A percentile compares a stretch with the other conserved stretches of the same genome.
Evolutionary conservation across 2,329 filamentous ascomycete species (phyloP).

Genomic region (Colletotrichum spaethianum): DNA sequence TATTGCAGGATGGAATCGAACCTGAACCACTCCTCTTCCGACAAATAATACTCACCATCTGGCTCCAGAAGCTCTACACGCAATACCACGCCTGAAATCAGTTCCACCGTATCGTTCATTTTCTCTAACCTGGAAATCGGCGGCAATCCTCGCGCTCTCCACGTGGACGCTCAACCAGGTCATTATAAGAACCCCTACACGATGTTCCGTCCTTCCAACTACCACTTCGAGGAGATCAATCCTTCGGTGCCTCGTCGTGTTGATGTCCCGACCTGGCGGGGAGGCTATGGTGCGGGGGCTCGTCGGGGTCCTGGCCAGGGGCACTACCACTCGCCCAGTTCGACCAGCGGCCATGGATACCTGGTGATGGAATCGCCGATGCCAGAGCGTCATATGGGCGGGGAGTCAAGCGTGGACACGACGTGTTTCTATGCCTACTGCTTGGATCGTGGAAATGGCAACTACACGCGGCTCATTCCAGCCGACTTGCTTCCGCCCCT

Average conservation of each 20-base stretch:
- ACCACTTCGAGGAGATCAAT: constrained; percentile 19
- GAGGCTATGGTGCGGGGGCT: constrained; percentile 1
- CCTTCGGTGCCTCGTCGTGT: constrained; percentile 13
- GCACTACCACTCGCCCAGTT: constrained; percentile 51
- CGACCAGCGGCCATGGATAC: constrained; percentile 19
- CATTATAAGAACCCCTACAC: constrained; percentile 6
- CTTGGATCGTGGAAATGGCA: constrained; percentile 67
- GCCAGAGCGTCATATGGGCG: not conserved
- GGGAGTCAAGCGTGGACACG: constrained; percentile 40
- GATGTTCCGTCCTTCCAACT: constrained; percentile 13
- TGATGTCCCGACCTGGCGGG: constrained; percentile 33
- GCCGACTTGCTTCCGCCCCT: constrained; percentile 66
- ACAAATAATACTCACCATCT: constrained; percentile 33
- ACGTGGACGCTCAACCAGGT: constrained; percentile 8
- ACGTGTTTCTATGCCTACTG: constrained; percentile 63
- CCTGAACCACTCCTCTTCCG: constrained; percentile 28
- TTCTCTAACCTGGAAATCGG: constrained; percentile 5
- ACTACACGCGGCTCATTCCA: constrained; percentile 68
- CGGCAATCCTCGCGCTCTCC: constrained; percentile 1
- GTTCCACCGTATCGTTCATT: not conserved
- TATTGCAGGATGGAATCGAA: constrained; percentile 31
- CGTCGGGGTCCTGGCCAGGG: constrained; percentile 56
- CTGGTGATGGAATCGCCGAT: constrained; percentile 11
- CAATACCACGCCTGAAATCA: constrained; percentile 35
- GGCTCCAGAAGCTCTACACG: constrained; percentile 33